Base-by-base conservation (phyloP, 345 rosid genomes). In the Gossypium anomalum region DNA sequence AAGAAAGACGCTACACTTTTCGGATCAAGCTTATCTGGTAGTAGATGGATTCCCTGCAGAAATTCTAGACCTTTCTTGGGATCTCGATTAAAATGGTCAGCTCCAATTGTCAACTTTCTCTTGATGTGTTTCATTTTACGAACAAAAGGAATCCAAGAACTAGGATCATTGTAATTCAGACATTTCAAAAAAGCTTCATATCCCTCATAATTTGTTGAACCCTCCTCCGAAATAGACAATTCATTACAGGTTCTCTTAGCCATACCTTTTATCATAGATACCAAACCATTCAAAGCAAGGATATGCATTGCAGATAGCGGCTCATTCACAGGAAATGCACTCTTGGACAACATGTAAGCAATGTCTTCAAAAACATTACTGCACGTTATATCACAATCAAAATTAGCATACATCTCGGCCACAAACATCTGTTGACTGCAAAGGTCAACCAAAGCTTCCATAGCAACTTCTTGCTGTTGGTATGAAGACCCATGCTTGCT, bases 401-500 rank as follows among this genome's bases (percentile, higher is more conserved):
- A 90, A 83, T 89, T 90, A 44, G 88, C 90, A 80, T 82, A 90
- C 85, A 86, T 85, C 76, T 90, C 96, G 45, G 86, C 79, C 84
- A 86, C 82, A 81, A 88, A 88, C 17, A 82, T 79, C 62, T 76
- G 86, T 78, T 87, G 90, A 78, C 91, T 82, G 83, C 90, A 88
- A 72, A 90, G 81, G 77, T 90, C 95, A 73, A 88, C 91, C 76
- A 90, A 76, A 64, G 93, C 91, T 77, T 90, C 95, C 91, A 90
- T 81, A 29, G 93, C 93, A 84, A 88, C 95, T 80, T 88, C 95
- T 79, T 90, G 91, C 79, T 85, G 93, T 76, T 87, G 93, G 79
- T 87, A 90, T 65, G 96, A 88, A 49, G 89, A 85, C 34, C 93
- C 96, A 77, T 87, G 83, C 73, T 82, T 90, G 85, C 83, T 79